These are phyloP conservation scores for Metschnikowia similis DNA, from an alignment of 805 yeast species.

Conservation along the genomic window DNA sequence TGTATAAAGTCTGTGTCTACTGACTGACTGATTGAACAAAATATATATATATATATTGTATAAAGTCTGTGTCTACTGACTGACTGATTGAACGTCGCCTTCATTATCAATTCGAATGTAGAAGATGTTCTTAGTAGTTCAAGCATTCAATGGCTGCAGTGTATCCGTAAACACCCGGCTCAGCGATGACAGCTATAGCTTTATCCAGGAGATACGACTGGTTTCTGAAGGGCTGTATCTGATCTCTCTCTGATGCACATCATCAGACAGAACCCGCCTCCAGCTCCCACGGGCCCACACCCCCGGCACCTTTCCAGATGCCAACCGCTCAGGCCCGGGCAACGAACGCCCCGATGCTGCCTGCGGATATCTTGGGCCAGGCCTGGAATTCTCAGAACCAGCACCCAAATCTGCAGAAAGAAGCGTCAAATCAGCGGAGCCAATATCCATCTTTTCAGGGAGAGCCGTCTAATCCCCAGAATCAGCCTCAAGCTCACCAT, in stretches of 20 bases:
- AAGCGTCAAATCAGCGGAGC: background rate
- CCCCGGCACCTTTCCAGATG: background rate
- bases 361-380: too few species aligned
- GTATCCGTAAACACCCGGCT: constrained; percentile 42
- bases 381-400: background rate
- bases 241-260: constrained; percentile 50
- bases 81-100: background rate
- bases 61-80: background rate
- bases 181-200: constrained; percentile 44
- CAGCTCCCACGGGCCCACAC: background rate
- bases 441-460: background rate
- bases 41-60: too few species aligned
- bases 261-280: constrained; percentile 19
- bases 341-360: too few species aligned
- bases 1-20: background rate
- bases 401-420: background rate
- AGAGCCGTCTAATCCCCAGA: background rate
- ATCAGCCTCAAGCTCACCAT: background rate
- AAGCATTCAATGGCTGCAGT: constrained; percentile 38
- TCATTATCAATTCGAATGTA: background rate
- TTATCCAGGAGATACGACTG: constrained; percentile 45
- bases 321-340: background rate
- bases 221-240: constrained; percentile 48
- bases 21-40: background rate
- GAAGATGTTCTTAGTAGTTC: constrained; percentile 22